Base-by-base conservation (phyloP, 2,329 filamentous ascomycete genomes). In the Fusarium sacchari region DNA sequence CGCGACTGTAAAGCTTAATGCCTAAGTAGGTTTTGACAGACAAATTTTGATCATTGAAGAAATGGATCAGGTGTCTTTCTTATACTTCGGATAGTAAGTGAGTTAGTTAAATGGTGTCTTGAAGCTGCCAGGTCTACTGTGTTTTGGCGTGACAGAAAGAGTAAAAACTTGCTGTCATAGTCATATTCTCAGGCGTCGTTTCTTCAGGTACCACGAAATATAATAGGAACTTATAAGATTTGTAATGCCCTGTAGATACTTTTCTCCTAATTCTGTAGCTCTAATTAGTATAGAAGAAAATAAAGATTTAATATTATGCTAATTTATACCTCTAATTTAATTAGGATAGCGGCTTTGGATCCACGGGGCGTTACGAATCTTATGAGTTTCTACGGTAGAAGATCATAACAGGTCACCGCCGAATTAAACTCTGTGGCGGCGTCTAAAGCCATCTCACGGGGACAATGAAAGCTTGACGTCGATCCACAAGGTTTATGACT, bases 11-110 rank as follows among this genome's bases (percentile, higher is more conserved):
- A 52, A 52, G 17, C 6, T 20, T 36, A 20, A 52, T 11, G 6
- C n/a, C 6, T 20, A 18, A 8, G 4, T 15, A 52, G 9, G 7
- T 15, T 52, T 24, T 11, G 18, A 18, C 12, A 36, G 4, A 24
- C 30, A 24, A 24, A 20, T 11, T 3, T 3, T 22, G 4, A 26
- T 30, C 4, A 4, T 26, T 0, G 0, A n/a, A 49, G 7, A 15
- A 20, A 52, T 5, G 6, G 5, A 24, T 17, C 12, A 24, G 13
- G 11, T 20, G 3, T 15, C 3, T 11, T 26, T 52, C 49, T 34
- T 36, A 7, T 32, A 9, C 17, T 22, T 24, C 4, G 3, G 7
- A 24, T 50, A 7, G 7, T 18, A 34, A 34, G 30, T 26, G 9
- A 34, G 30, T 15, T n/a, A 34, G 30, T 15, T n/a, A 26, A 26